Percentiles rank a stretch among this genome's conserved stretches.
phyloP scores from a whole-genome alignment of 345 rosid genomes.

The Alliaria petiolata region DNA sequence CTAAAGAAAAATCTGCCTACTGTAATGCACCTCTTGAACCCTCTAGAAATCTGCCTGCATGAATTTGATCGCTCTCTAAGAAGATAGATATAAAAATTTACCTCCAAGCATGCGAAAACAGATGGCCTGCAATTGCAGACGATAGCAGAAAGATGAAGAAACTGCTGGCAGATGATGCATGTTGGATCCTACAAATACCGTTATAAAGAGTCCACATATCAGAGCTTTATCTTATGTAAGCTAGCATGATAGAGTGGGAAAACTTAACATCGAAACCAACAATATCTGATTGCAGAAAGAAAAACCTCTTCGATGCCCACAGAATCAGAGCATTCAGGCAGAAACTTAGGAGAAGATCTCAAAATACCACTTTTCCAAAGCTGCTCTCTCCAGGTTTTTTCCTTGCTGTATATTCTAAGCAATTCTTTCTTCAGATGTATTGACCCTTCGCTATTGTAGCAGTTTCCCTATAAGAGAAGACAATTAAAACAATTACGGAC shows the following conservation, averaged over 20 bases:
- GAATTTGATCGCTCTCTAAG: not conserved
- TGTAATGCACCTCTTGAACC: not conserved
- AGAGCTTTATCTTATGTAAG: conserved; percentile 13
- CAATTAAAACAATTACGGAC: conserved; percentile 7
- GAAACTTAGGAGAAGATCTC: conserved; percentile 73
- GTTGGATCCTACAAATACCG: conserved; percentile 67
- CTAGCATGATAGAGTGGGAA: not conserved
- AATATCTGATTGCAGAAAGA: conserved; percentile 26
- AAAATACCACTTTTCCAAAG: conserved; percentile 80
- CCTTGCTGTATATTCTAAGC: conserved; percentile 59
- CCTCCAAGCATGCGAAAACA: conserved; percentile 87
- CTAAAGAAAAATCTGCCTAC: not conserved
- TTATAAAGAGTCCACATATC: conserved; percentile 11
- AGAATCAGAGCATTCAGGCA: conserved; percentile 64
- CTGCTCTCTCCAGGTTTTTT: conserved; percentile 70
- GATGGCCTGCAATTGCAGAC: conserved; percentile 78
- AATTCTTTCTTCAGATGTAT: conserved; percentile 74
- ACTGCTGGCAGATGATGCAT: conserved; percentile 87
- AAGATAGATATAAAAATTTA: conserved; percentile 29
- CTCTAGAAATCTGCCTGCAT: not conserved
- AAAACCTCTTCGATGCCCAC: conserved; percentile 90
- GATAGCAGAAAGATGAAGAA: conserved; percentile 84
- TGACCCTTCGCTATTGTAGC: conserved; percentile 47
- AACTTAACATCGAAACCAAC: conserved; percentile 12
- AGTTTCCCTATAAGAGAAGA: conserved; percentile 35